These are phyloP conservation scores for Diaporthe sp. DNA, from an alignment of 2,329 filamentous ascomycete genomes.

Conservation along the genomic window DNA sequence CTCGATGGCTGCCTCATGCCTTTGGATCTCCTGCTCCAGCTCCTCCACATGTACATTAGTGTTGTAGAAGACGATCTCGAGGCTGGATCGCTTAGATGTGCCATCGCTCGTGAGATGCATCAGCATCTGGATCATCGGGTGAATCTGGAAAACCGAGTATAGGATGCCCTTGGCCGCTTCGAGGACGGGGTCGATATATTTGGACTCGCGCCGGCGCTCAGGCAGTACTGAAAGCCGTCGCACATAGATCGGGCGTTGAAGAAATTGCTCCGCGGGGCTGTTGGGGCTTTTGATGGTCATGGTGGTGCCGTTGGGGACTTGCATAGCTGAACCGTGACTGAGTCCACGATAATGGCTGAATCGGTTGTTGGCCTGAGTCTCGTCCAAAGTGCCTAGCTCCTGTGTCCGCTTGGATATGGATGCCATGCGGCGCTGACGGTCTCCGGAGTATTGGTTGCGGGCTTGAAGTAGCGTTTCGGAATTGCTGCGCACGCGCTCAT, in stretches of 20 bases:
- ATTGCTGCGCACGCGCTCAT: slow-evolving; percentile 76
- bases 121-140: slow-evolving; percentile 76
- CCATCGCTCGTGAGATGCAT: slow-evolving; percentile 73
- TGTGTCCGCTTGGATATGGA: slow-evolving; percentile 71
- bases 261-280: slow-evolving; percentile 70
- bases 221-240: slow-evolving; percentile 74
- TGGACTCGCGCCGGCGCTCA: slow-evolving; percentile 73
- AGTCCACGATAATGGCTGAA: slow-evolving; percentile 77
- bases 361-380: slow-evolving; percentile 72
- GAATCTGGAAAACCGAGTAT: slow-evolving; percentile 77
- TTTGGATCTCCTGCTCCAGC: slow-evolving; percentile 74
- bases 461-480: slow-evolving; percentile 71
- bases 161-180: slow-evolving; percentile 77
- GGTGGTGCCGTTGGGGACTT: slow-evolving; percentile 57
- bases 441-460: slow-evolving; percentile 58
- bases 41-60: slow-evolving; percentile 76
- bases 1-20: slow-evolving; percentile 66
- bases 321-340: slow-evolving; percentile 78
- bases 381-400: slow-evolving; percentile 74
- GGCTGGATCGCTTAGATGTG: slow-evolving; percentile 71
- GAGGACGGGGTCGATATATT: slow-evolving; percentile 70
- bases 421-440: slow-evolving; percentile 74
- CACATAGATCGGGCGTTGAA: slow-evolving; percentile 73
- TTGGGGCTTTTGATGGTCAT: slow-evolving; percentile 65
- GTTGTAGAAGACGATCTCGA: slow-evolving; percentile 78